A percentile compares a stretch with the other conserved stretches of the same genome.
Evolutionary conservation across 805 yeast species (phyloP).

Genomic region (Brettanomyces naardenensis): DNA sequence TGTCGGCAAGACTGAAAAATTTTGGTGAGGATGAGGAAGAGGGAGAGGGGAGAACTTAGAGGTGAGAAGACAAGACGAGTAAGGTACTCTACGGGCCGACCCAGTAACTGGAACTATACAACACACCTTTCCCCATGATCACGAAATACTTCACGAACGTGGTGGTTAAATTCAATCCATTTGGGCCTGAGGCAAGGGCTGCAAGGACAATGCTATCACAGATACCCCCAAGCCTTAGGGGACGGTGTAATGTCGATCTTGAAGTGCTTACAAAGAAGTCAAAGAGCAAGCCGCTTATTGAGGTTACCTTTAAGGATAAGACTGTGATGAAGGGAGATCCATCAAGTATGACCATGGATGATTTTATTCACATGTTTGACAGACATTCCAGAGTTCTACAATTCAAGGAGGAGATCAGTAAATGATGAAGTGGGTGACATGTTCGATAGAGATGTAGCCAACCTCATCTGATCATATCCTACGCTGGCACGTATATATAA

Average conservation of each 20-base stretch:
- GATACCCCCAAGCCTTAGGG: slow-evolving; percentile 68
- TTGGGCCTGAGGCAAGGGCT: slow-evolving; percentile 63
- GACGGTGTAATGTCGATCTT: slow-evolving; percentile 52
- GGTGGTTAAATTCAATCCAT: slow-evolving; percentile 71
- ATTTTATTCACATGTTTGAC: slow-evolving; percentile 61
- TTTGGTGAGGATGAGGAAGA: no score
- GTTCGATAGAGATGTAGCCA: no score
- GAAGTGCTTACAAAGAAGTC: slow-evolving; percentile 48
- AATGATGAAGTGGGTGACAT: slow-evolving; percentile 8
- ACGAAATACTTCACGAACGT: slow-evolving; percentile 83
- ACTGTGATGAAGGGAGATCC: slow-evolving; percentile 65
- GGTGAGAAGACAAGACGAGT: no score
- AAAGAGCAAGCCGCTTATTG: slow-evolving; percentile 48
- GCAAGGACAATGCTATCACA: slow-evolving; percentile 75
- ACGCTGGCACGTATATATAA: no score
- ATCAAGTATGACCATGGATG: slow-evolving; percentile 41
- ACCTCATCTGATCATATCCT: no score
- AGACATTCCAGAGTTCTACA: slow-evolving; percentile 75
- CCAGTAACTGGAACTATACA: no score
- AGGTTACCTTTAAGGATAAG: slow-evolving; percentile 80
- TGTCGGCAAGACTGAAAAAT: no score
- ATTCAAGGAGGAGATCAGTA: slow-evolving; percentile 59
- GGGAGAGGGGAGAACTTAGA: no score
- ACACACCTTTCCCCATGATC: slow-evolving; percentile 44
- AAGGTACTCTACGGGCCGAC: no score